A percentile compares a stretch with the other conserved stretches of the same genome.
These are phyloP conservation scores for Cladobotryum mycophilum DNA, from an alignment of 2,329 filamentous ascomycete species.

Conservation along the genomic window DNA sequence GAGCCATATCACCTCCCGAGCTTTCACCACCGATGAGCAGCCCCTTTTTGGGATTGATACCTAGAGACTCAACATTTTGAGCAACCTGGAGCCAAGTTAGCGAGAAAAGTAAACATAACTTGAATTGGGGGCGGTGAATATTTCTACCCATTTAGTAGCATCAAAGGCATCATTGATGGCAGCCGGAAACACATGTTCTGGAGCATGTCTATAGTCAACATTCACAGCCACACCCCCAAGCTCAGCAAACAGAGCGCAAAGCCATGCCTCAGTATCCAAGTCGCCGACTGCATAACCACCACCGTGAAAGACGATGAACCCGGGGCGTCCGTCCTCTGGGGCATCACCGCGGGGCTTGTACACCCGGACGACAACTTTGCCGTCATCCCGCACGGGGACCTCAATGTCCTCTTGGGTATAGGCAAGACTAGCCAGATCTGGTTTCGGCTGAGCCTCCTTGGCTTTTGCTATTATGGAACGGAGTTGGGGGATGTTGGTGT, in stretches of 20 bases:
- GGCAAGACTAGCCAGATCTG: slow-evolving; percentile 13
- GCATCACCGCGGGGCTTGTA: slow-evolving; percentile 16
- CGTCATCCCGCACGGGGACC: slow-evolving; percentile 18
- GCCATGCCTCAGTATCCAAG: slow-evolving; percentile 18
- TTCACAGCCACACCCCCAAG: slow-evolving; percentile 21
- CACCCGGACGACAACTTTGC: slow-evolving; percentile 16
- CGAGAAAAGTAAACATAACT: too few species aligned
- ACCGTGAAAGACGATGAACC: slow-evolving; percentile 21
- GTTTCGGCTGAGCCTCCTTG: slow-evolving; percentile 9
- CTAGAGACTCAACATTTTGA: slow-evolving; percentile 15
- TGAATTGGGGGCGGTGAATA: not conserved
- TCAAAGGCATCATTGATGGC: slow-evolving; percentile 24
- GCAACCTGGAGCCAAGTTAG: too few species aligned
- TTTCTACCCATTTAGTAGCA: slow-evolving; percentile 20
- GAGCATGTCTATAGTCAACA: slow-evolving; percentile 20
- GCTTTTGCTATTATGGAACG: slow-evolving; percentile 16
- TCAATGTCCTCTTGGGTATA: slow-evolving; percentile 18
- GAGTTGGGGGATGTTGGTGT: slow-evolving; percentile 18
- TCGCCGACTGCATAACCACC: slow-evolving; percentile 23
- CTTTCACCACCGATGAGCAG: slow-evolving; percentile 23
- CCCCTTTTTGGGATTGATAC: slow-evolving; percentile 20
- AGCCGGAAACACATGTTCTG: slow-evolving; percentile 24
- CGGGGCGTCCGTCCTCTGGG: slow-evolving; percentile 14
- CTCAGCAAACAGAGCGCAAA: slow-evolving; percentile 20
- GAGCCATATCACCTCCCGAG: slow-evolving; percentile 23